phyloP scores from a whole-genome alignment of 768 basidiomycete species.

The Panus rudis region DNA sequence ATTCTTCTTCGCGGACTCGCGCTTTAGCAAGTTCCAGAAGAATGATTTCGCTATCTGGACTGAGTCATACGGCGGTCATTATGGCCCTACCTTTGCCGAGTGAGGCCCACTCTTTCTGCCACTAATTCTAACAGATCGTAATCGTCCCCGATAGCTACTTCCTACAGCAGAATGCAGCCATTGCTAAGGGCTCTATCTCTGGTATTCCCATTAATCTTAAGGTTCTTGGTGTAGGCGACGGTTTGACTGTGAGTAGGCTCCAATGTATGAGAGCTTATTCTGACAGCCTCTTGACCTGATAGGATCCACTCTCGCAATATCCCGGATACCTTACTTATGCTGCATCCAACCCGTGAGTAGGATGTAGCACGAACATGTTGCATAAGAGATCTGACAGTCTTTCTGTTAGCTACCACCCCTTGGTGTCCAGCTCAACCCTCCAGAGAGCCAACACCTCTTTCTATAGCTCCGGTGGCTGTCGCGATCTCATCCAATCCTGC shows the following conservation, averaged over 20 bases:
- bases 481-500: conserved; percentile 46
- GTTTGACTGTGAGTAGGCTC: conserved; percentile 42
- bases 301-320: conserved; percentile 43
- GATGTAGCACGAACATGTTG: background rate
- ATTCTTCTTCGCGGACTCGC: conserved; percentile 49
- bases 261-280: background rate
- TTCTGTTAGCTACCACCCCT: conserved; percentile 38
- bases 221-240: conserved; percentile 56
- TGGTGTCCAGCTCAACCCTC: conserved; percentile 39
- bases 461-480: conserved; percentile 39
- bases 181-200: conserved; percentile 35
- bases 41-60: conserved; percentile 56
- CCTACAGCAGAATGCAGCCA: conserved; percentile 52
- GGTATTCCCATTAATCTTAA: conserved; percentile 53
- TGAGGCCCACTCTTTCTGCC: conserved; percentile 6
- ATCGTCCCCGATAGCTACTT: conserved; percentile 30
- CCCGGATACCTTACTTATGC: conserved; percentile 54
- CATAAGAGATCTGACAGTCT: background rate
- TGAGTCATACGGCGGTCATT: conserved; percentile 43
- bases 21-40: conserved; percentile 40
- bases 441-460: conserved; percentile 36
- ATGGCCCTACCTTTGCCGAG: conserved; percentile 31
- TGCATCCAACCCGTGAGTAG: conserved; percentile 35
- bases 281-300: background rate
- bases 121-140: background rate